phyloP scores from a whole-genome alignment of 1,139 yeast genomes.

The Pichia sp. region DNA sequence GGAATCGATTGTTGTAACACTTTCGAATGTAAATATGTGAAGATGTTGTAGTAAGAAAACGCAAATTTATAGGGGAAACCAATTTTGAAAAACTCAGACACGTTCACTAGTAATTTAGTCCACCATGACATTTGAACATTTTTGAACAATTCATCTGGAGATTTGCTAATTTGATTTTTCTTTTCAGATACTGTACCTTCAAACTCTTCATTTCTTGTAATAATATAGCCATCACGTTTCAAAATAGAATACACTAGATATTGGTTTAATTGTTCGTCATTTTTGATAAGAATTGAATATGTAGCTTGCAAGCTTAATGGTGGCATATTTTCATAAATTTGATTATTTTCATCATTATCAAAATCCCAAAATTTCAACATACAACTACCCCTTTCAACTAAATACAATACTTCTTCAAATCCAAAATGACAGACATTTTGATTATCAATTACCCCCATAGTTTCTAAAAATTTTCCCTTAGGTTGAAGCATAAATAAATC shows the following conservation, averaged over 20 bases:
- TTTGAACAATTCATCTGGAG: constrained; percentile 4
- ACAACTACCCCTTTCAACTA: constrained; percentile 79
- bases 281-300: constrained; percentile 47
- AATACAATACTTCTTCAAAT: constrained; percentile 66
- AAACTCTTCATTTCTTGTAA: constrained; percentile 33
- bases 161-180: constrained; percentile 1
- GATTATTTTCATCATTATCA: constrained; percentile 19
- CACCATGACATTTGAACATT: constrained; percentile 14
- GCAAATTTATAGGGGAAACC: constrained; percentile 15
- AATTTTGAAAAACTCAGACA: constrained; percentile 10
- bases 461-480: constrained; percentile 67
- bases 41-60: constrained; percentile 17
- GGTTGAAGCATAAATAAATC: constrained; percentile 45
- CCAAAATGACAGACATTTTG: constrained; percentile 39
- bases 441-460: constrained; percentile 58
- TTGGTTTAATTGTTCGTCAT: constrained; percentile 43
- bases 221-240: constrained; percentile 75
- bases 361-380: constrained; percentile 40
- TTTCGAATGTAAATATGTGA: constrained; percentile 16
- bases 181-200: constrained; percentile 5
- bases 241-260: constrained; percentile 70
- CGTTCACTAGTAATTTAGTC: constrained; percentile 8
- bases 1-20: constrained; percentile 8
- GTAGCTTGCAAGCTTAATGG: constrained; percentile 61
- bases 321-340: constrained; percentile 26